A percentile compares a stretch with the other conserved stretches of the same genome.
These are phyloP conservation scores for Hortiboletus flavorubellus DNA, from an alignment of 768 basidiomycete species.

Conservation along the genomic window DNA sequence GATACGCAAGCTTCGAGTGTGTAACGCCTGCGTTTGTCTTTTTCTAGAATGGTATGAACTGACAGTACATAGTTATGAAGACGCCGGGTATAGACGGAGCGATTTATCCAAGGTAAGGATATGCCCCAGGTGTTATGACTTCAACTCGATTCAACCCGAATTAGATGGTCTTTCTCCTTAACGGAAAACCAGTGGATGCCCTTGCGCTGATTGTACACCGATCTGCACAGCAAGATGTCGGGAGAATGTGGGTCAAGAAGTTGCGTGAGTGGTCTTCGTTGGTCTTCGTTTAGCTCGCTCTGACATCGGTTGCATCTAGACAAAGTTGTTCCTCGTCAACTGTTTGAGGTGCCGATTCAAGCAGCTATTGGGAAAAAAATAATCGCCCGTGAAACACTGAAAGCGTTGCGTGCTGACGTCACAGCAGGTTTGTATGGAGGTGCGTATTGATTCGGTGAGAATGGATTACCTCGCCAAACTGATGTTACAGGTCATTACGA, in stretches of 20 bases:
- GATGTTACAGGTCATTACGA: constrained; percentile 73
- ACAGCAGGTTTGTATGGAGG: constrained; percentile 94
- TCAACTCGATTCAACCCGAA: neutral
- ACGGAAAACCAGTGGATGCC: constrained; percentile 88
- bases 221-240: constrained; percentile 70
- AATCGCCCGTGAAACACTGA: constrained; percentile 85
- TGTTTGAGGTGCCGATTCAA: constrained; percentile 95
- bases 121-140: neutral
- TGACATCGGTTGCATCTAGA: constrained; percentile 39
- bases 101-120: constrained; percentile 73
- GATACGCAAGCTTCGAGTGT: constrained; percentile 90
- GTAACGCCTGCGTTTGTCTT: constrained; percentile 25
- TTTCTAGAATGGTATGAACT: neutral
- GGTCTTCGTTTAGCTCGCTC: neutral
- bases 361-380: constrained; percentile 85
- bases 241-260: constrained; percentile 85
- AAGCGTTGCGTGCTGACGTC: constrained; percentile 85
- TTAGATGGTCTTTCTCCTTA: constrained; percentile 89
- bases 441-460: constrained; percentile 20
- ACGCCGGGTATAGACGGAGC: constrained; percentile 81
- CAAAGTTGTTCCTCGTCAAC: constrained; percentile 87
- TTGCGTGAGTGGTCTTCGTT: constrained; percentile 58
- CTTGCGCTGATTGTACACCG: constrained; percentile 89
- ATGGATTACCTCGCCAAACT: neutral
- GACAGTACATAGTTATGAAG: constrained; percentile 73